These are phyloP conservation scores for Mimosa pudica DNA, from an alignment of 306 rosid genomes.

Conservation along the genomic window DNA sequence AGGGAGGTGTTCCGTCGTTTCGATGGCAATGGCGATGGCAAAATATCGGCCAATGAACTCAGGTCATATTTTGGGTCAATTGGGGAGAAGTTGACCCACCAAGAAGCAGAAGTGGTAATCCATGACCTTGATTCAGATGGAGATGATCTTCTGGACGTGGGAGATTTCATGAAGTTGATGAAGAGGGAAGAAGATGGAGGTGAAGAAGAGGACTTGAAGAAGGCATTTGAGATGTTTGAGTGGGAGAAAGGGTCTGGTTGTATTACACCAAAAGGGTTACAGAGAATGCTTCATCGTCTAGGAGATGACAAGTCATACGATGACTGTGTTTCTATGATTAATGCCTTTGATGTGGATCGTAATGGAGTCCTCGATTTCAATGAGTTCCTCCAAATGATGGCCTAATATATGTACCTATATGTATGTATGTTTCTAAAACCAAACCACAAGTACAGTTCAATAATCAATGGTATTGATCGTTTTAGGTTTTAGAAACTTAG, in stretches of 20 bases:
- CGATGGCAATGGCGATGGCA: conserved; percentile 62
- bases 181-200: conserved; percentile 36
- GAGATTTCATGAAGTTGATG: conserved; percentile 63
- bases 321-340: conserved; percentile 70
- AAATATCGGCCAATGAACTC: conserved; percentile 64
- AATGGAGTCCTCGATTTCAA: conserved; percentile 72
- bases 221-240: conserved; percentile 76
- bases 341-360: conserved; percentile 61
- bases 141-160: conserved; percentile 49
- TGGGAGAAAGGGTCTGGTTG: conserved; percentile 59
- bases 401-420: not conserved
- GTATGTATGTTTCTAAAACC: not conserved
- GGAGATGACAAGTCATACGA: conserved; percentile 66
- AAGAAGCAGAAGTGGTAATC: conserved; percentile 62
- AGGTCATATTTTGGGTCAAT: conserved; percentile 66
- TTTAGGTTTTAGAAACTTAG: not conserved
- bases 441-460: not conserved
- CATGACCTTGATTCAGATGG: conserved; percentile 63
- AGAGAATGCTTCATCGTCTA: conserved; percentile 65
- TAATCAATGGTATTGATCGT: not conserved
- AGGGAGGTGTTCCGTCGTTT: conserved; percentile 57
- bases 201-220: conserved; percentile 49
- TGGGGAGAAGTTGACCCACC: conserved; percentile 64
- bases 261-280: conserved; percentile 69
- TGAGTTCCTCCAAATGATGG: conserved; percentile 83